Percentiles rank a stretch among this genome's conserved stretches.
These are phyloP conservation scores for Trametes maxima DNA, from an alignment of 768 basidiomycete genomes.

Conservation along the genomic window DNA sequence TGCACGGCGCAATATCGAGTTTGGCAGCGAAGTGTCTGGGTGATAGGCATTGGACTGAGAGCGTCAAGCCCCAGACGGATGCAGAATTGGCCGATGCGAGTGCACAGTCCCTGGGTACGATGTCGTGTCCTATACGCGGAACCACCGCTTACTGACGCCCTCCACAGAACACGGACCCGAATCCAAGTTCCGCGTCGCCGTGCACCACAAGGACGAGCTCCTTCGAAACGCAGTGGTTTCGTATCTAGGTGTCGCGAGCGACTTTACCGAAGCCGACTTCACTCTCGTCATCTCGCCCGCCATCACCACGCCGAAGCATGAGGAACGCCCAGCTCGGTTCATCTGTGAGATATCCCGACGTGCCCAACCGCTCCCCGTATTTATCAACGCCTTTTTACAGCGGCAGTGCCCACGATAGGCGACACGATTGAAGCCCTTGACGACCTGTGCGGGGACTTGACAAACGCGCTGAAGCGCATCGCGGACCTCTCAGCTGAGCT, in stretches of 20 bases:
- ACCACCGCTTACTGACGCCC: too few species aligned
- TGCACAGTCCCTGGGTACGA: slow-evolving; percentile 54
- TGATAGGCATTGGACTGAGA: slow-evolving; percentile 56
- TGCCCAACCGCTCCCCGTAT: background rate
- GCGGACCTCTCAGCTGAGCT: slow-evolving; percentile 70
- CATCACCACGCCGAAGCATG: slow-evolving; percentile 55
- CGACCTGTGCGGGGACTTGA: slow-evolving; percentile 62
- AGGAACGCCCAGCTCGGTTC: slow-evolving; percentile 60
- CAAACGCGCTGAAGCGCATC: slow-evolving; percentile 64
- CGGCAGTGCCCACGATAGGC: slow-evolving; percentile 75
- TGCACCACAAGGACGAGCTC: slow-evolving; percentile 56
- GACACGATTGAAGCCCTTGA: slow-evolving; percentile 71
- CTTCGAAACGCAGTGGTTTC: slow-evolving; percentile 63
- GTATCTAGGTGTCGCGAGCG: slow-evolving; percentile 72
- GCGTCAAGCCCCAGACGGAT: slow-evolving; percentile 66
- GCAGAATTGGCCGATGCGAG: slow-evolving; percentile 60
- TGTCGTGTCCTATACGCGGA: slow-evolving; percentile 2
- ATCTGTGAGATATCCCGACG: slow-evolving; percentile 47
- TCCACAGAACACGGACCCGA: slow-evolving; percentile 51
- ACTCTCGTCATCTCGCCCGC: slow-evolving; percentile 71
- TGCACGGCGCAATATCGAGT: slow-evolving; percentile 78
- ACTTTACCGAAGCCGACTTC: slow-evolving; percentile 80
- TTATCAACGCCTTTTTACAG: slow-evolving; percentile 37
- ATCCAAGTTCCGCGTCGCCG: slow-evolving; percentile 60
- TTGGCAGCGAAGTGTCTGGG: slow-evolving; percentile 75